Evolutionary conservation across 2,329 filamentous ascomycete genomes (phyloP).

Genomic region (Pseudocercospora fijiensis): DNA sequence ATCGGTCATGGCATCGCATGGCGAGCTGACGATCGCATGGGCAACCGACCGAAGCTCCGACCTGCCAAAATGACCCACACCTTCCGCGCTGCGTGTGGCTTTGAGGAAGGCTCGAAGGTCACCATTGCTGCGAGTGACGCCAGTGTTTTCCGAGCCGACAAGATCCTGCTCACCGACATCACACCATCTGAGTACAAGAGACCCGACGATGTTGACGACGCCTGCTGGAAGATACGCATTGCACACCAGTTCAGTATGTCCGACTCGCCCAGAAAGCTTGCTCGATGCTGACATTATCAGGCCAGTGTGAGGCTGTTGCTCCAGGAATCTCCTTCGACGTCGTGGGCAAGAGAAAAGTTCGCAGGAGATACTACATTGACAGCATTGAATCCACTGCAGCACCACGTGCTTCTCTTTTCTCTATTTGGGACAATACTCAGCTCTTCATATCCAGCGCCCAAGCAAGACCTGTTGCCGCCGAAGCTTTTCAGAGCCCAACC

Average conservation of each 20-base stretch:
- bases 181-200: slow-evolving; percentile 39
- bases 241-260: slow-evolving; percentile 15
- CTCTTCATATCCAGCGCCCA: slow-evolving; percentile 17
- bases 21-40: slow-evolving; percentile 52
- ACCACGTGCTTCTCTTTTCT: slow-evolving; percentile 27
- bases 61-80: slow-evolving; percentile 70
- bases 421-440: slow-evolving; percentile 25
- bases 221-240: slow-evolving; percentile 36
- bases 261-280: not conserved
- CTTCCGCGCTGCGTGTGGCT: slow-evolving; percentile 68
- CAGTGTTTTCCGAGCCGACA: slow-evolving; percentile 55
- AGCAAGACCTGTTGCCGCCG: not conserved
- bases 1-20: slow-evolving; percentile 62
- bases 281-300: not conserved
- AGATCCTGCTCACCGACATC: slow-evolving; percentile 62
- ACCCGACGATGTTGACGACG: slow-evolving; percentile 34
- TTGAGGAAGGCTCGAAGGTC: slow-evolving; percentile 71
- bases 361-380: slow-evolving; percentile 61
- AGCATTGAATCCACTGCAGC: slow-evolving; percentile 49
- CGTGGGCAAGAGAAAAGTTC: slow-evolving; percentile 53
- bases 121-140: slow-evolving; percentile 57
- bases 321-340: slow-evolving; percentile 70
- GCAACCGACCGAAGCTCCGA: slow-evolving; percentile 61
- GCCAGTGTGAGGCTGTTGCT: slow-evolving; percentile 63
- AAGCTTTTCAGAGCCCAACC: not conserved